Conservation (phyloP, 179 eudicot genomes). For the Corrigiola litoralis region DNA sequence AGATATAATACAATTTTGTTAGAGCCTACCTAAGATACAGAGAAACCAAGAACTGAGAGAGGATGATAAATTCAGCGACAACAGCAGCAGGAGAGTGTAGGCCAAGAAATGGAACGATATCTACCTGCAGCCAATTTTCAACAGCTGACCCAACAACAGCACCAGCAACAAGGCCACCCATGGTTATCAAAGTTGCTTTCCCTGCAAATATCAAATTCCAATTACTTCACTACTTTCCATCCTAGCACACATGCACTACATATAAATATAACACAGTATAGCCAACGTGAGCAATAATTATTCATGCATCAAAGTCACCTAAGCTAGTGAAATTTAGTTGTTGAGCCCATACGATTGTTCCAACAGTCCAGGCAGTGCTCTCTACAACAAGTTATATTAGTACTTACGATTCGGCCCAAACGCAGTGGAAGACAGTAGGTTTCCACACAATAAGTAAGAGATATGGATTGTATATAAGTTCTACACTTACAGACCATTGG, state of each 20-base stretch:
- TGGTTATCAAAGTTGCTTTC: slow-evolving; percentile 76
- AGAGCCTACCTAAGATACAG: slow-evolving; percentile 70
- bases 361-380: too few species aligned
- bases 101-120: slow-evolving; percentile 89
- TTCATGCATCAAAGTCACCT: too few species aligned
- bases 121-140: slow-evolving; percentile 96
- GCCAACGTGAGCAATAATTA: too few species aligned
- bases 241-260: not conserved
- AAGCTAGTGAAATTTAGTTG: too few species aligned
- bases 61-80: slow-evolving; percentile 76
- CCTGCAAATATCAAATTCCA: slow-evolving; percentile 44
- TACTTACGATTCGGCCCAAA: too few species aligned
- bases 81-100: slow-evolving; percentile 84
- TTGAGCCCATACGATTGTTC: too few species aligned
- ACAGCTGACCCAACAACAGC: slow-evolving; percentile 91
- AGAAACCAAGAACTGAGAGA: slow-evolving; percentile 87
- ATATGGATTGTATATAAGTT: too few species aligned
- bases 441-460: too few species aligned
- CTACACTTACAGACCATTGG: too few species aligned
- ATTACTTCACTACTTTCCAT: not conserved
- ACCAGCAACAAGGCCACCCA: slow-evolving; percentile 89
- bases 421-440: too few species aligned
- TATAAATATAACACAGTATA: too few species aligned
- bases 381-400: too few species aligned
- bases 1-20: slow-evolving; percentile 16